Conservation (phyloP, 345 rosid species). For the Rhodamnia argentea region DNA sequence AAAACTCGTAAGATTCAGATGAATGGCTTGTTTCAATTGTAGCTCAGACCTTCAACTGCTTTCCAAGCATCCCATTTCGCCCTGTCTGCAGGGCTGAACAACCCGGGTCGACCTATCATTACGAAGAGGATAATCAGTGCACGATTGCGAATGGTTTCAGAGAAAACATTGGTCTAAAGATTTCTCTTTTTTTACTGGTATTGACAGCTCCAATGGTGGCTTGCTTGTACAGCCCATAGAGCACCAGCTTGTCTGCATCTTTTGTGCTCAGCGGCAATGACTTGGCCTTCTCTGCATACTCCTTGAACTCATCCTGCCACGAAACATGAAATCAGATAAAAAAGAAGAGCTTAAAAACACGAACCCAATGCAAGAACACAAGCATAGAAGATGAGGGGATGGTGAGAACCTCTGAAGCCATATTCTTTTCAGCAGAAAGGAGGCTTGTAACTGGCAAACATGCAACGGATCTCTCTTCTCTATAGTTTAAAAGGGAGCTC, state of each 20-base stretch:
- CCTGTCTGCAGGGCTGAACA: slow-evolving; percentile 15
- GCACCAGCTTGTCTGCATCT: slow-evolving; percentile 16
- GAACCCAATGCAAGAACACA: not conserved
- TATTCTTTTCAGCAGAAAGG: not conserved
- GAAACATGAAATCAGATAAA: not conserved
- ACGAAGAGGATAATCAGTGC: not conserved
- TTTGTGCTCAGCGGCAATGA: slow-evolving; percentile 10
- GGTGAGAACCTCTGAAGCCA: not conserved
- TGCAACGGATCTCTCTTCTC: not conserved
- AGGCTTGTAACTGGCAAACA: not conserved
- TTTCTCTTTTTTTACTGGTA: not conserved
- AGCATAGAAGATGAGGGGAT: not conserved
- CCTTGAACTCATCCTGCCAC: slow-evolving; percentile 13
- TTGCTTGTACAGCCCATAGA: slow-evolving; percentile 26
- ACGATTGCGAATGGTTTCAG: not conserved
- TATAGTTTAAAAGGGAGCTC: not conserved
- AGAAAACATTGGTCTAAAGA: not conserved
- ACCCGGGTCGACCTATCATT: slow-evolving; percentile 11
- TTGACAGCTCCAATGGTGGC: slow-evolving; percentile 14
- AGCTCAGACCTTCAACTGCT: slow-evolving; percentile 11
- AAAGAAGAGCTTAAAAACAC: not conserved
- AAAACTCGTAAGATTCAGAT: not conserved
- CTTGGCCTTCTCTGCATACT: slow-evolving; percentile 19
- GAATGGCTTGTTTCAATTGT: not conserved
- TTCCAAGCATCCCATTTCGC: slow-evolving; percentile 36